Conservation (phyloP, 2,329 filamentous ascomycete species). For the Gliomastix tumulicola region DNA sequence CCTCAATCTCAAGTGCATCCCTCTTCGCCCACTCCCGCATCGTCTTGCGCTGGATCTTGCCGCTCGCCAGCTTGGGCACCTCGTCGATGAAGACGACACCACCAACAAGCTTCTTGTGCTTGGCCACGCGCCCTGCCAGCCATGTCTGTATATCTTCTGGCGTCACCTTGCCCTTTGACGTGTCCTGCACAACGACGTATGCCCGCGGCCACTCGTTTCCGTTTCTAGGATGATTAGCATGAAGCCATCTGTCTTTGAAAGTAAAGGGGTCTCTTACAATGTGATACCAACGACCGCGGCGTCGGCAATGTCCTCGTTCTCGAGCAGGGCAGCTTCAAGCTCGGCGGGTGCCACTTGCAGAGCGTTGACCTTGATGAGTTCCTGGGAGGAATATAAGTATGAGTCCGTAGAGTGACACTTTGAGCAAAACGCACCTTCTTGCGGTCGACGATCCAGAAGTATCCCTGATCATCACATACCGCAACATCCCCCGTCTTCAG, state of each 20-base stretch:
- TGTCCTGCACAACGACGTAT: conserved; percentile 42
- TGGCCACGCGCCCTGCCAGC: conserved; percentile 38
- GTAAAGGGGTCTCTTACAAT: conserved; percentile 22
- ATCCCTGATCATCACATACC: conserved; percentile 34
- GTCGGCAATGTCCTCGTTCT: conserved; percentile 44
- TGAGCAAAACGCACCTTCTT: conserved; percentile 36
- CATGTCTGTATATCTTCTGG: conserved; percentile 44
- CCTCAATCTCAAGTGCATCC: conserved; percentile 30
- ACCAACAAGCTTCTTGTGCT: conserved; percentile 43
- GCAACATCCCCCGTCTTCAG: conserved; percentile 53
- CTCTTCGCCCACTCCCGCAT: conserved; percentile 50
- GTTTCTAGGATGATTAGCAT: conserved; percentile 18
- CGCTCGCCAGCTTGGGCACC: conserved; percentile 48
- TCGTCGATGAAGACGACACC: conserved; percentile 48
- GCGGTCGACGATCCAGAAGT: conserved; percentile 38
- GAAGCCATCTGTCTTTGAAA: background rate
- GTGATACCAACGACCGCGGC: conserved; percentile 47
- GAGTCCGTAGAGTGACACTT: background rate
- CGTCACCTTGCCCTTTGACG: conserved; percentile 33
- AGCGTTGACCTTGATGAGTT: conserved; percentile 53
- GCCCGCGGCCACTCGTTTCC: conserved; percentile 45
- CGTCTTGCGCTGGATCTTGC: conserved; percentile 50
- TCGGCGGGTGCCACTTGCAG: conserved; percentile 55
- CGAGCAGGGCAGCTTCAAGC: conserved; percentile 42
- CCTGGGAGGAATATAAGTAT: conserved; percentile 22